Percentiles rank a stretch among this genome's conserved stretches.
phyloP scores from a whole-genome alignment of 192 early-diverging fungal species.

The Phycomyces nitens region DNA sequence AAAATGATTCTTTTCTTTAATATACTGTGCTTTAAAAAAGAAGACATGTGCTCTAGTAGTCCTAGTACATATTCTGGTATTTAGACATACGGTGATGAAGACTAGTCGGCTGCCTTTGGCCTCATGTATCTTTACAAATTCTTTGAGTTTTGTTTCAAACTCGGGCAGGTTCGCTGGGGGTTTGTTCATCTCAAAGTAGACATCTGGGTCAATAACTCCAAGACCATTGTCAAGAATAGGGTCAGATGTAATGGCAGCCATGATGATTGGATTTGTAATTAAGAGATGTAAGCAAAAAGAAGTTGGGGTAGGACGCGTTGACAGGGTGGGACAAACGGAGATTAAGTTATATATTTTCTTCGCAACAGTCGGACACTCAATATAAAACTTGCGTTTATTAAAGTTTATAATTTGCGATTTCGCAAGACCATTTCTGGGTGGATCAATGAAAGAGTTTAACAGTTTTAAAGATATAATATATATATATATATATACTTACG shows the following conservation, averaged over 20 bases:
- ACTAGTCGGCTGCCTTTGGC: constrained; percentile 61
- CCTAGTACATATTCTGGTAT: too few species aligned
- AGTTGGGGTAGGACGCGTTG: neutral
- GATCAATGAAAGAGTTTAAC: too few species aligned
- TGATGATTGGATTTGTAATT: neutral
- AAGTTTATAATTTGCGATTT: too few species aligned
- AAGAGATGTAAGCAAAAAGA: neutral
- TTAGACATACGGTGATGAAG: constrained; percentile 69
- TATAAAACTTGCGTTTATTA: too few species aligned
- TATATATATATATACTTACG: too few species aligned
- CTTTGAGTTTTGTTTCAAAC: constrained; percentile 51
- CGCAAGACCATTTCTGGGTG: too few species aligned
- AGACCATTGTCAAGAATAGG: constrained; percentile 36
- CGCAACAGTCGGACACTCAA: too few species aligned
- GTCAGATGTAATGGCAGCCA: neutral
- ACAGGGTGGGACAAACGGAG: neutral
- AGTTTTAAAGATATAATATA: too few species aligned
- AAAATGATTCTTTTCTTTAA: too few species aligned
- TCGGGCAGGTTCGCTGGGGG: constrained; percentile 62
- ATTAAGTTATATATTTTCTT: too few species aligned
- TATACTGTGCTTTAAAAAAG: too few species aligned
- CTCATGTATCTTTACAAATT: constrained; percentile 57
- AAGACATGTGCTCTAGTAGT: too few species aligned
- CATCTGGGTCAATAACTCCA: constrained; percentile 63
- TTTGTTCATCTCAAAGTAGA: constrained; percentile 70